Conservation (phyloP, 495 filamentous ascomycete species). For the Aspergillus sparsus region DNA sequence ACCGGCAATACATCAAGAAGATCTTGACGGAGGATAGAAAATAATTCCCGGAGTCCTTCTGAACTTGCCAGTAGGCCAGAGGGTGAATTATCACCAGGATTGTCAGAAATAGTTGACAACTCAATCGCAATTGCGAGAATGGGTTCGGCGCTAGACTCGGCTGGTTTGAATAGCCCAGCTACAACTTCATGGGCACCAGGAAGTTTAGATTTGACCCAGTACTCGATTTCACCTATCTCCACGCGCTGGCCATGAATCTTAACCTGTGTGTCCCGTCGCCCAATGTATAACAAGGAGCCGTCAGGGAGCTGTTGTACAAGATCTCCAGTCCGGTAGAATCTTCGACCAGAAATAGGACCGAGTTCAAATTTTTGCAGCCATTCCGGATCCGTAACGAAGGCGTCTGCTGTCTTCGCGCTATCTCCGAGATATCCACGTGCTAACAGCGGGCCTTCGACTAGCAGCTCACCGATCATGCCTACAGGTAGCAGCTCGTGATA, state of each 20-base stretch:
- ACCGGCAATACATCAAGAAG: slow-evolving; percentile 12
- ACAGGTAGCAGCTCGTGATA: slow-evolving; percentile 12
- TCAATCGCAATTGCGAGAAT: slow-evolving; percentile 9
- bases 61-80: not conserved
- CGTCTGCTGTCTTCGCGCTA: slow-evolving; percentile 7
- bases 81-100: not conserved
- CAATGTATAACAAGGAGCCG: slow-evolving; percentile 15
- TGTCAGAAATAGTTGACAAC: not conserved
- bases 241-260: slow-evolving; percentile 25
- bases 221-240: slow-evolving; percentile 22
- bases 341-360: slow-evolving; percentile 14
- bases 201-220: slow-evolving; percentile 6
- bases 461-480: slow-evolving; percentile 17
- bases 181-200: slow-evolving; percentile 11
- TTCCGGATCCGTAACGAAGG: slow-evolving; percentile 11
- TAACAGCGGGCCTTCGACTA: slow-evolving; percentile 20
- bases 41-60: not conserved
- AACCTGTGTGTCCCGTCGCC: slow-evolving; percentile 19
- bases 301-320: slow-evolving; percentile 14
- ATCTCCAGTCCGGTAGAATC: slow-evolving; percentile 20
- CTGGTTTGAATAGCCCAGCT: slow-evolving; percentile 7
- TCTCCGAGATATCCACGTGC: slow-evolving; percentile 17
- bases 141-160: not conserved
- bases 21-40: not conserved
- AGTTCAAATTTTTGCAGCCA: slow-evolving; percentile 13